These are phyloP conservation scores for Xylaria castorea DNA, from an alignment of 495 filamentous ascomycete species.

Conservation along the genomic window DNA sequence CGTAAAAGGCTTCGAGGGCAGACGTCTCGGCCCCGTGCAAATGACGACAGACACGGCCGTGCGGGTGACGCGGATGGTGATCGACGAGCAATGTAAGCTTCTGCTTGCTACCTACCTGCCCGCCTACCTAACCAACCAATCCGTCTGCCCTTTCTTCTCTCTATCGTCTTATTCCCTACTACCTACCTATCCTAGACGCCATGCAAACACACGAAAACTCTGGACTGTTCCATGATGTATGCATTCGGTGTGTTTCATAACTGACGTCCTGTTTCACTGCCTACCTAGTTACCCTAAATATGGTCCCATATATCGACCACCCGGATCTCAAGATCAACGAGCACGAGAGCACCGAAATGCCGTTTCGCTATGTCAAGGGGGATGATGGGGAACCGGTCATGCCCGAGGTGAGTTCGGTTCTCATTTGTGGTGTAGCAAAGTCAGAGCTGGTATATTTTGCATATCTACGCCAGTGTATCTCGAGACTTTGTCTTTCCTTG, in stretches of 20 bases:
- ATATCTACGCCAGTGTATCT: too few species aligned
- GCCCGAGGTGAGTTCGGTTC: constrained; percentile 71
- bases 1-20: constrained; percentile 88
- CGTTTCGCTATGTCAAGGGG: constrained; percentile 90
- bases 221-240: neutral
- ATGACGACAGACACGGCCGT: constrained; percentile 99
- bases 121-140: neutral
- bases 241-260: neutral
- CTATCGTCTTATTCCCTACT: neutral
- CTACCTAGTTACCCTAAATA: constrained; percentile 69
- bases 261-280: neutral
- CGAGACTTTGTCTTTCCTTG: neutral
- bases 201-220: neutral
- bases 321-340: constrained; percentile 89
- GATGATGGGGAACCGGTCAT: constrained; percentile 80
- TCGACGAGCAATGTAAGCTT: constrained; percentile 75
- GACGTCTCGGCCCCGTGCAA: constrained; percentile 88
- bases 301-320: constrained; percentile 82
- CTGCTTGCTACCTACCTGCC: neutral
- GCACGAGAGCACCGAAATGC: constrained; percentile 94
- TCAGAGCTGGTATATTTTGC: neutral
- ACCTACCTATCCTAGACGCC: neutral
- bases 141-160: too few species aligned
- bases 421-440: neutral
- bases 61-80: constrained; percentile 86